A percentile compares a stretch with the other conserved stretches of the same genome.
These are phyloP conservation scores for Xylaria scruposa DNA, from an alignment of 495 filamentous ascomycete species.

Conservation along the genomic window DNA sequence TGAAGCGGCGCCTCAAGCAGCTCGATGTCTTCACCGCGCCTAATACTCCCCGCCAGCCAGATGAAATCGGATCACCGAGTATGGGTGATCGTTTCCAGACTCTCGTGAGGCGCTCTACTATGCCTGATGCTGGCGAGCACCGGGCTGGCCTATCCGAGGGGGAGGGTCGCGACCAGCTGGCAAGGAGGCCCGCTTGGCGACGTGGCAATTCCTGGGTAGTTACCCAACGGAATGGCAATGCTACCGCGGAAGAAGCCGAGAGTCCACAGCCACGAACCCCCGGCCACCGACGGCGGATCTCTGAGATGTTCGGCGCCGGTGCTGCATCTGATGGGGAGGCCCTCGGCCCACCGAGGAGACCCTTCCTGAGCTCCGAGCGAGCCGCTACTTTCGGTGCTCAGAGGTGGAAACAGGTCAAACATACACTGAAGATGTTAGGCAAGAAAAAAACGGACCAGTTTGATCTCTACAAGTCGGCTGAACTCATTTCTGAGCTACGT, in stretches of 20 bases:
- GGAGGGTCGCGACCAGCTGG: conserved; percentile 79
- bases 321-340: conserved; percentile 60
- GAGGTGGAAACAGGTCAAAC: conserved; percentile 87
- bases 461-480: conserved; percentile 93
- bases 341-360: conserved; percentile 48
- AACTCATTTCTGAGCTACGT: conserved; percentile 92
- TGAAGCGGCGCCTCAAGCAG: conserved; percentile 58
- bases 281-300: conserved; percentile 76
- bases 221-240: conserved; percentile 39
- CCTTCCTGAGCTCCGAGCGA: conserved; percentile 64
- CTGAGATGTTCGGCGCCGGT: conserved; percentile 66
- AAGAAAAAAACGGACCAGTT: conserved; percentile 84
- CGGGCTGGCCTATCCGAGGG: conserved; percentile 84
- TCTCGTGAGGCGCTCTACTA: conserved; percentile 70
- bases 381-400: conserved; percentile 81
- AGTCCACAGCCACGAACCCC: conserved; percentile 63
- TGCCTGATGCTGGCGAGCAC: conserved; percentile 70
- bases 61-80: conserved; percentile 41
- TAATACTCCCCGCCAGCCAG: conserved; percentile 42
- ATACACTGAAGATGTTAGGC: conserved; percentile 80
- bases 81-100: conserved; percentile 52
- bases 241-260: conserved; percentile 52
- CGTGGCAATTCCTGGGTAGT: conserved; percentile 62
- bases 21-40: conserved; percentile 51
- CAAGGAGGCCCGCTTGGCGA: conserved; percentile 60